Evolutionary conservation across 164 flowering plant genomes (phyloP).

Genomic region (Aristolochia californica): DNA sequence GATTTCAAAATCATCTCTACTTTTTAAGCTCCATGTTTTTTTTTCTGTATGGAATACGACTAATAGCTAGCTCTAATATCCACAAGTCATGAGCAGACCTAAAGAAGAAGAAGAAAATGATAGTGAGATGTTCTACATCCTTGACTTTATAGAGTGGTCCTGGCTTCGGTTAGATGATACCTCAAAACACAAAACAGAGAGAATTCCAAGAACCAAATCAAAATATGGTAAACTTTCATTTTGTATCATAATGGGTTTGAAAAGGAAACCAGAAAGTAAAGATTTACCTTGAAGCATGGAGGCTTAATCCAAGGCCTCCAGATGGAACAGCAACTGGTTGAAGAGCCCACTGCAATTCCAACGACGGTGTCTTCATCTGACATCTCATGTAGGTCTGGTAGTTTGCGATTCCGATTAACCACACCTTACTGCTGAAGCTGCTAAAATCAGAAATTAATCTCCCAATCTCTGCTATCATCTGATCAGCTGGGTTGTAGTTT

Average conservation of each 20-base stretch:
- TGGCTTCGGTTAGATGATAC: slow-evolving; percentile 16
- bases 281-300: slow-evolving; percentile 58
- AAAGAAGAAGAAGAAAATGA: slow-evolving; percentile 21
- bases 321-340: slow-evolving; percentile 78
- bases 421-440: slow-evolving; percentile 29
- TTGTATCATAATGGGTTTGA: background rate
- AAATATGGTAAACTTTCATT: too few relatives aligned
- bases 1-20: background rate
- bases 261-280: background rate
- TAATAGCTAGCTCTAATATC: slow-evolving; percentile 6
- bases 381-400: slow-evolving; percentile 68
- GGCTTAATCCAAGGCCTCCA: slow-evolving; percentile 67
- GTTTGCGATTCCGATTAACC: slow-evolving; percentile 65
- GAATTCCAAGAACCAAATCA: background rate
- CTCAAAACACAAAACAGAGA: slow-evolving; percentile 5
- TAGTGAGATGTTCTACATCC: slow-evolving; percentile 21
- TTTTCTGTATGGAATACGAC: slow-evolving; percentile 4
- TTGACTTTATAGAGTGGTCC: slow-evolving; percentile 22
- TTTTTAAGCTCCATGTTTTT: background rate
- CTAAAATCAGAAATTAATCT: slow-evolving; percentile 36
- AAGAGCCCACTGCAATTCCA: slow-evolving; percentile 68
- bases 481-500: slow-evolving; percentile 46
- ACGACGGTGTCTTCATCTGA: slow-evolving; percentile 62
- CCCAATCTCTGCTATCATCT: slow-evolving; percentile 48
- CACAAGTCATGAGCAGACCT: slow-evolving; percentile 19